These are phyloP conservation scores for Penicillium bovifimosum DNA, from an alignment of 495 filamentous ascomycete genomes.

Conservation along the genomic window DNA sequence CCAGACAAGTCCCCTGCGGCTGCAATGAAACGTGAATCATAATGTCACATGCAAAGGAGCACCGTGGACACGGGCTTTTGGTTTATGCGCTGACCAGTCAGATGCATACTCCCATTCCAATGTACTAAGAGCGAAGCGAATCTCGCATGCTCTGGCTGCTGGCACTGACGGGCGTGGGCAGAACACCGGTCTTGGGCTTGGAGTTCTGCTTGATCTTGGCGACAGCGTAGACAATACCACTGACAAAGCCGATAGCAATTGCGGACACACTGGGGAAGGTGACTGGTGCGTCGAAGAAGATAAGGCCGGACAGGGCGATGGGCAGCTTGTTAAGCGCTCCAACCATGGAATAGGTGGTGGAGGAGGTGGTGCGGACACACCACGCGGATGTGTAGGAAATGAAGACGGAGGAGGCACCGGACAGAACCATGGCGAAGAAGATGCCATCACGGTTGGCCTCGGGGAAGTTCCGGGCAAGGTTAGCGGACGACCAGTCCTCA, in stretches of 20 bases:
- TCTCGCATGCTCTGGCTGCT: slow-evolving; percentile 91
- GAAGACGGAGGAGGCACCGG: slow-evolving; percentile 88
- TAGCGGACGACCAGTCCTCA: slow-evolving; percentile 87
- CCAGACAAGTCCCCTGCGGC: slow-evolving; percentile 14
- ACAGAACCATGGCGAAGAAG: slow-evolving; percentile 86
- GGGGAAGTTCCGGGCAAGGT: slow-evolving; percentile 87
- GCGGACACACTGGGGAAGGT: slow-evolving; percentile 90
- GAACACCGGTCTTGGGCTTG: slow-evolving; percentile 51
- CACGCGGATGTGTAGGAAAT: slow-evolving; percentile 98
- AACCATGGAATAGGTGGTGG: slow-evolving; percentile 97
- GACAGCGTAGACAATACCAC: slow-evolving; percentile 86
- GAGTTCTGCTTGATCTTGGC: slow-evolving; percentile 82
- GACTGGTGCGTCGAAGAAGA: slow-evolving; percentile 93
- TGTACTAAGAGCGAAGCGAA: slow-evolving; percentile 53
- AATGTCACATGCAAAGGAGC: slow-evolving; percentile 28
- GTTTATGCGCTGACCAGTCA: slow-evolving; percentile 11
- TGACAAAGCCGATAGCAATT: slow-evolving; percentile 83
- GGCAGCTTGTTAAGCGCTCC: slow-evolving; percentile 97
- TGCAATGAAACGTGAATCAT: slow-evolving; percentile 36
- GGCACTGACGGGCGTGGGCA: slow-evolving; percentile 80
- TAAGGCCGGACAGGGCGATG: slow-evolving; percentile 79
- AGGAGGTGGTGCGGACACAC: slow-evolving; percentile 95
- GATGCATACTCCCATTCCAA: not conserved
- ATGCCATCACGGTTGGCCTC: slow-evolving; percentile 64
- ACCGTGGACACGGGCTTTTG: slow-evolving; percentile 2